These are phyloP conservation scores for Cryphonectria parasitica DNA, from an alignment of 2,329 filamentous ascomycete species.

Conservation along the genomic window DNA sequence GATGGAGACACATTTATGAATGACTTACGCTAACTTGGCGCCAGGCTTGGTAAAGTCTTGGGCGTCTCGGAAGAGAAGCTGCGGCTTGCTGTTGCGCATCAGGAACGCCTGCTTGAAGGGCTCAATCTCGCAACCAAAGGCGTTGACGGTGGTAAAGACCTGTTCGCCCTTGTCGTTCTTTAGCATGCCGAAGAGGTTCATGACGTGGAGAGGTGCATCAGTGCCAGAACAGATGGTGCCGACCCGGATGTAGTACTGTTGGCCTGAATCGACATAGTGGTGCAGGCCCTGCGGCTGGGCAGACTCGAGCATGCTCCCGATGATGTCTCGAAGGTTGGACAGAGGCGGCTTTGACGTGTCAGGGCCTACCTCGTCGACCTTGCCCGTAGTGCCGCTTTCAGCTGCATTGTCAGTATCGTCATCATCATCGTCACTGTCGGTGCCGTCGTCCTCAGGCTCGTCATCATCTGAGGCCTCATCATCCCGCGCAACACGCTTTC, in stretches of 20 bases:
- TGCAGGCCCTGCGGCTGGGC: constrained; percentile 6
- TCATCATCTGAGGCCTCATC: not conserved
- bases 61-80: constrained; percentile 62
- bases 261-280: constrained; percentile 1
- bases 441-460: not conserved
- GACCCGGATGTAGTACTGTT: constrained; percentile 40
- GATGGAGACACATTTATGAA: not conserved
- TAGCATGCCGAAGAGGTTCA: constrained; percentile 25
- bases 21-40: constrained; percentile 48
- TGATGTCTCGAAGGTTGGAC: constrained; percentile 16
- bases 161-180: constrained; percentile 17
- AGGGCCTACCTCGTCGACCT: constrained; percentile 10
- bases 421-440: not conserved
- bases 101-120: constrained; percentile 68
- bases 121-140: constrained; percentile 67
- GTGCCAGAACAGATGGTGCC: constrained; percentile 81
- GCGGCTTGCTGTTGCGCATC: constrained; percentile 58
- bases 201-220: constrained; percentile 70
- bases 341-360: constrained; percentile 15
- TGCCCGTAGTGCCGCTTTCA: not conserved
- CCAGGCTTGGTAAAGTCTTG: constrained; percentile 52
- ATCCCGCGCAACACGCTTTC: not conserved
- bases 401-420: not conserved
- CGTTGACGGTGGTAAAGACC: constrained; percentile 38
- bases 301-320: not conserved